A percentile compares a stretch with the other conserved stretches of the same genome.
Evolutionary conservation across 257 asterid species (phyloP).

Genomic region (Salvia rosmarinus): DNA sequence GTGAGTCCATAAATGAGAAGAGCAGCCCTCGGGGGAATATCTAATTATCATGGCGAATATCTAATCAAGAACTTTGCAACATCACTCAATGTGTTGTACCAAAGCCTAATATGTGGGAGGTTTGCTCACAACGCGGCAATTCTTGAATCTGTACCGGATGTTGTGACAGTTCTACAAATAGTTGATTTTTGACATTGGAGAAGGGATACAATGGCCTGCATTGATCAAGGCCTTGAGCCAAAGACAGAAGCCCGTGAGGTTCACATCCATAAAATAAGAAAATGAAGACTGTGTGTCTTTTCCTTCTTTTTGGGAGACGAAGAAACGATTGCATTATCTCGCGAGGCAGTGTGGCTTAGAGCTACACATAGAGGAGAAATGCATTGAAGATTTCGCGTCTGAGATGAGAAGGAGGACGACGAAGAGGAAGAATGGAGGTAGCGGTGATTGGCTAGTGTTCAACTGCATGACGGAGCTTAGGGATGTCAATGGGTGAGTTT

Average conservation of each 20-base stretch:
- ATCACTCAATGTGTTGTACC: slow-evolving; percentile 56
- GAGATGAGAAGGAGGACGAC: slow-evolving; percentile 45
- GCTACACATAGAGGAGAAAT: slow-evolving; percentile 54
- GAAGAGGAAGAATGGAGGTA: slow-evolving; percentile 14
- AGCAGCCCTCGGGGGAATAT: slow-evolving; percentile 51
- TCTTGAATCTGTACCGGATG: slow-evolving; percentile 51
- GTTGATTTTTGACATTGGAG: slow-evolving; percentile 63
- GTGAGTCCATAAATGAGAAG: slow-evolving; percentile 50
- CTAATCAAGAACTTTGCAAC: slow-evolving; percentile 46
- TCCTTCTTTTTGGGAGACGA: slow-evolving; percentile 51
- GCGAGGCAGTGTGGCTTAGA: slow-evolving; percentile 47
- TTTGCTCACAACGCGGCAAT: slow-evolving; percentile 65
- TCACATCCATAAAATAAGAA: slow-evolving; percentile 54
- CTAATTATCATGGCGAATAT: no score
- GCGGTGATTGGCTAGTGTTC: slow-evolving; percentile 60
- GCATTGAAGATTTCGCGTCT: slow-evolving; percentile 36
- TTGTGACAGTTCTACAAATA: slow-evolving; percentile 33
- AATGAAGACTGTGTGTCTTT: slow-evolving; percentile 36
- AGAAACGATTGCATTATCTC: slow-evolving; percentile 45
- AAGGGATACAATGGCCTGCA: slow-evolving; percentile 68
- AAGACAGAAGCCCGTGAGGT: slow-evolving; percentile 41
- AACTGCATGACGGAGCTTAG: no score
- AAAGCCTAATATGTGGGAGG: slow-evolving; percentile 53
- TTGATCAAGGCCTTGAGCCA: slow-evolving; percentile 55
- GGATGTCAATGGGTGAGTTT: no score